Conservation (phyloP, 495 filamentous ascomycete genomes). For the Penicillium bialowiezense region DNA sequence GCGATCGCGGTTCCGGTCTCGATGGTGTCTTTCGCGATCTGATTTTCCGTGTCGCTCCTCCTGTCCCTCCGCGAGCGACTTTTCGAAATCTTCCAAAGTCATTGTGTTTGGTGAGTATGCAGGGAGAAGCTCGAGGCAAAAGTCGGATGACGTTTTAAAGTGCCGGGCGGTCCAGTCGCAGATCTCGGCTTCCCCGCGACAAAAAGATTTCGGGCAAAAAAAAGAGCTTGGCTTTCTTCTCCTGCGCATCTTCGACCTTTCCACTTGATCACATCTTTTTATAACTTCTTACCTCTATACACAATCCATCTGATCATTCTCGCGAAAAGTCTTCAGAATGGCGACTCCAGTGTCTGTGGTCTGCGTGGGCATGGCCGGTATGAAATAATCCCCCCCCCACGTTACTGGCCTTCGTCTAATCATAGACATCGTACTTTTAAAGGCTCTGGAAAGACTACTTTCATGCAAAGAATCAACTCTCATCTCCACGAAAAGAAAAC, state of each 20-base stretch:
- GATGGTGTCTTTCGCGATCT: conserved; percentile 35
- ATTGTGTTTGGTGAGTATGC: conserved; percentile 28
- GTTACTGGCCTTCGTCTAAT: neutral
- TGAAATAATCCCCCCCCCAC: conserved; percentile 7
- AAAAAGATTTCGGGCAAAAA: conserved; percentile 29
- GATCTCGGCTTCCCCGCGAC: conserved; percentile 33
- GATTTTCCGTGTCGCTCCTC: conserved; percentile 31
- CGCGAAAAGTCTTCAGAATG: conserved; percentile 27
- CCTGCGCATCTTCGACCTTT: neutral
- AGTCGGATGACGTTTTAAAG: conserved; percentile 36
- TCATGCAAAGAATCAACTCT: conserved; percentile 96
- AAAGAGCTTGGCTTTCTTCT: conserved; percentile 19
- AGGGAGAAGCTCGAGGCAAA: conserved; percentile 14
- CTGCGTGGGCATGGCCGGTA: conserved; percentile 94
- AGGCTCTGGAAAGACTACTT: conserved; percentile 97
- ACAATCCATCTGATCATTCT: neutral
- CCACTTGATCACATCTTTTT: neutral
- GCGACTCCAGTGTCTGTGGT: conserved; percentile 67
- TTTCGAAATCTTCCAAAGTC: conserved; percentile 56
- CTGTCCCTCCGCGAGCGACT: conserved; percentile 44
- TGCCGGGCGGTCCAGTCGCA: conserved; percentile 31
- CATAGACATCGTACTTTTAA: neutral
- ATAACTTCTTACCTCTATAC: neutral
- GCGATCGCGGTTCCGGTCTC: conserved; percentile 39
- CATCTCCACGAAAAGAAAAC: conserved; percentile 73